Evolutionary conservation across 2,329 filamentous ascomycete species (phyloP).

Genomic region (Neofusicoccum umdonicola): DNA sequence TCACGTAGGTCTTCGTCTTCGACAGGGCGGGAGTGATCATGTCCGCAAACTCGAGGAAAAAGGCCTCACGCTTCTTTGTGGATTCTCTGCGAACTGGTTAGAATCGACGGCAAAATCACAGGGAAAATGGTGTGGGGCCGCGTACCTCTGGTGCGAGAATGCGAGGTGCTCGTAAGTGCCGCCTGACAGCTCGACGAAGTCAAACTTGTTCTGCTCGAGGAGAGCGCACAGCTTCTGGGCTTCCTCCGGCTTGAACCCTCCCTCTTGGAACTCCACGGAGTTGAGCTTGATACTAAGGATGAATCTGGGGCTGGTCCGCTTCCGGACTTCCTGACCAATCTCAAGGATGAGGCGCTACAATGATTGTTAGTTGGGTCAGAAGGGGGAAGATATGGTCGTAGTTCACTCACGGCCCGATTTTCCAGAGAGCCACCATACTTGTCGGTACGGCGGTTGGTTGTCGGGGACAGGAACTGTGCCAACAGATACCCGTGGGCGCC

Average conservation of each 20-base stretch:
- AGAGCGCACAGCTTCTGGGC: conserved; percentile 45
- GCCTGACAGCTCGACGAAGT: conserved; percentile 68
- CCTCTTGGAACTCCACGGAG: conserved; percentile 44
- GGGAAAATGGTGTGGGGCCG: conserved; percentile 26
- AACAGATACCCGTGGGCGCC: conserved; percentile 48
- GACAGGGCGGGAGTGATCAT: conserved; percentile 47
- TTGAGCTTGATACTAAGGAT: conserved; percentile 54
- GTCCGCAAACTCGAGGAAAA: conserved; percentile 67
- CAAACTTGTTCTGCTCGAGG: conserved; percentile 60
- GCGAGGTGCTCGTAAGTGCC: conserved; percentile 42
- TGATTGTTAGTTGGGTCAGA: conserved; percentile 22
- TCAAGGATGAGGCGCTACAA: conserved; percentile 42
- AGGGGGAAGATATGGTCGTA: conserved; percentile 24
- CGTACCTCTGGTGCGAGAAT: conserved; percentile 28
- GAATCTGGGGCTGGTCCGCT: conserved; percentile 37
- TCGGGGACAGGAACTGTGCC: conserved; percentile 44
- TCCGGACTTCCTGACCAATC: conserved; percentile 44
- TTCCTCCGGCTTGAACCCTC: conserved; percentile 42
- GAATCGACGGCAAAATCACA: conserved; percentile 13
- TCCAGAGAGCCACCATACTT: conserved; percentile 46
- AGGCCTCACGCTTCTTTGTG: conserved; percentile 60
- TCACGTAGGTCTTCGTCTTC: conserved; percentile 58
- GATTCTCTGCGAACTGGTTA: conserved; percentile 42
- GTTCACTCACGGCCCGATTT: conserved; percentile 36
- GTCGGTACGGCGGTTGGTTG: conserved; percentile 44